Conservation (phyloP, 495 filamentous ascomycete species). For the Opeltia flavorubescens region DNA sequence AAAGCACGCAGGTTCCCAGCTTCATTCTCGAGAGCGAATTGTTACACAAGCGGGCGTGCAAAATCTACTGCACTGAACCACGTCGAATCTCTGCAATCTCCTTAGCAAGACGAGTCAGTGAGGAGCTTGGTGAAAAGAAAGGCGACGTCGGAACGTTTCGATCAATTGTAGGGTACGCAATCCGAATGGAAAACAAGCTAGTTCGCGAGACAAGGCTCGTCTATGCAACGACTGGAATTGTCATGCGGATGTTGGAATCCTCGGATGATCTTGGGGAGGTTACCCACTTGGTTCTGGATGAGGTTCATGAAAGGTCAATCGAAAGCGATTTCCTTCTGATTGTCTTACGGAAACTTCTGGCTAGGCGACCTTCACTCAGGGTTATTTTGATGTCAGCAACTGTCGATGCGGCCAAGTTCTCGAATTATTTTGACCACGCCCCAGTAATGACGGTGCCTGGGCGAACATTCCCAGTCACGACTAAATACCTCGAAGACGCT, state of each 20-base stretch:
- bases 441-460: conserved; percentile 83
- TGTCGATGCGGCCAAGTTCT: conserved; percentile 81
- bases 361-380: conserved; percentile 55
- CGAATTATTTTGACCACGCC: conserved; percentile 68
- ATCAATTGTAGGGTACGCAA: conserved; percentile 86
- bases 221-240: conserved; percentile 79
- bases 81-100: conserved; percentile 92
- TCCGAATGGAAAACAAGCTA: conserved; percentile 80
- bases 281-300: conserved; percentile 85
- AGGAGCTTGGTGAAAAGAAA: conserved; percentile 79
- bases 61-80: conserved; percentile 93
- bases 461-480: conserved; percentile 80
- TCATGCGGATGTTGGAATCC: conserved; percentile 90
- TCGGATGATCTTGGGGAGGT: conserved; percentile 74
- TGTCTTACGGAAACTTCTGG: conserved; percentile 67
- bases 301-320: conserved; percentile 73
- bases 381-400: conserved; percentile 96
- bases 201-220: conserved; percentile 65
- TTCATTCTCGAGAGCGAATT: conserved; percentile 86
- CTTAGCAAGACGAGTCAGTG: conserved; percentile 76
- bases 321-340: conserved; percentile 92
- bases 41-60: conserved; percentile 63
- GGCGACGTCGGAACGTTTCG: conserved; percentile 65
- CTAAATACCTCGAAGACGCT: conserved; percentile 82
- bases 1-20: conserved; percentile 90